phyloP scores from a whole-genome alignment of 2,329 filamentous ascomycete species.

The Sporothrix variecibatus region DNA sequence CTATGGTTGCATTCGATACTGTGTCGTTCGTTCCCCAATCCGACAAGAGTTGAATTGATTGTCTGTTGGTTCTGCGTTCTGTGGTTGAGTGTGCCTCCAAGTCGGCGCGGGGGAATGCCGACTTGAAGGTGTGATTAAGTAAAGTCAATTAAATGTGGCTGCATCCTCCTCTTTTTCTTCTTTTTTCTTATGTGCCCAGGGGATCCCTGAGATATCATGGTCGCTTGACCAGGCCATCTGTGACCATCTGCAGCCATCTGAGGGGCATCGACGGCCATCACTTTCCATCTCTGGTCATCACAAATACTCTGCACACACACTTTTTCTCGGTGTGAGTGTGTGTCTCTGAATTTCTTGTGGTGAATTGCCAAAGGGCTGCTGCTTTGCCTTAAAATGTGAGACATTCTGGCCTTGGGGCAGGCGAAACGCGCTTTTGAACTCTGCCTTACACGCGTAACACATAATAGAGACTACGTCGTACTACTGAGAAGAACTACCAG shows the following conservation, averaged over 20 bases:
- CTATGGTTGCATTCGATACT: neutral
- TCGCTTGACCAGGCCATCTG: neutral
- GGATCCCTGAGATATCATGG: neutral
- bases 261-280: too few species aligned
- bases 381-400: neutral
- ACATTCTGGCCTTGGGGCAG: neutral
- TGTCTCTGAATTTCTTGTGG: neutral
- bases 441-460: neutral
- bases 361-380: neutral
- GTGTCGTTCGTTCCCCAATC: neutral
- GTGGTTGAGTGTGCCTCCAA: neutral
- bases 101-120: neutral
- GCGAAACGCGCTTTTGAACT: conserved; percentile 14
- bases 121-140: neutral
- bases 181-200: neutral
- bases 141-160: neutral
- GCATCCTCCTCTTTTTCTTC: neutral
- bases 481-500: neutral
- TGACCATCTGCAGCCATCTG: neutral
- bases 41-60: neutral
- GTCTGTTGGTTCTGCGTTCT: neutral
- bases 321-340: neutral
- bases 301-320: neutral
- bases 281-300: neutral
- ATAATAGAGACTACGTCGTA: too few species aligned